Evolutionary conservation across 768 basidiomycete genomes (phyloP).

Genomic region (Saitozyma podzolica): DNA sequence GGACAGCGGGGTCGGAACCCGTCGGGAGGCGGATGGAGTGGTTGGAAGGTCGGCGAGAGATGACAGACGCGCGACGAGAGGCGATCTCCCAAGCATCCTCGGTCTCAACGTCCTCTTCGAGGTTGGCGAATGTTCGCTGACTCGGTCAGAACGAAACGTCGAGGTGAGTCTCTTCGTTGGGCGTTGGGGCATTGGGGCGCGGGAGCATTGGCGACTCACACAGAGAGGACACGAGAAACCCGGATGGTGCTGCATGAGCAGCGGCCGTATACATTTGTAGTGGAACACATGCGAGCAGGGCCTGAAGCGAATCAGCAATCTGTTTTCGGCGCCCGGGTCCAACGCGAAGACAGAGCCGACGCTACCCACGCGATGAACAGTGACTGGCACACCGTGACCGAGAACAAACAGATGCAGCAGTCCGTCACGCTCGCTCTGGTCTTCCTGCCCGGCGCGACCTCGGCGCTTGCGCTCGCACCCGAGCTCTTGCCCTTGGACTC

Average conservation of each 20-base stretch:
- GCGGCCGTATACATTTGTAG: slow-evolving; percentile 90
- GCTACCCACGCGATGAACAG: slow-evolving; percentile 76
- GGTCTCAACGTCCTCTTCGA: slow-evolving; percentile 91
- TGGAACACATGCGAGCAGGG: slow-evolving; percentile 85
- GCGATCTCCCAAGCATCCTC: slow-evolving; percentile 56
- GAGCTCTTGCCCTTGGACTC: slow-evolving; percentile 17
- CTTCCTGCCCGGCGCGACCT: slow-evolving; percentile 20
- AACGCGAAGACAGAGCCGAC: background rate
- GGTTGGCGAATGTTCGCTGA: slow-evolving; percentile 80
- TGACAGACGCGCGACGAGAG: slow-evolving; percentile 41
- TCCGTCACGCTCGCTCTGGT: slow-evolving; percentile 58
- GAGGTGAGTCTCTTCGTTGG: background rate
- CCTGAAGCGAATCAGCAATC: slow-evolving; percentile 20
- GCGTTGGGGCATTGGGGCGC: too few relatives aligned
- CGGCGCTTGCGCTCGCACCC: slow-evolving; percentile 14
- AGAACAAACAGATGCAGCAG: slow-evolving; percentile 91
- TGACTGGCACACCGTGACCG: slow-evolving; percentile 89
- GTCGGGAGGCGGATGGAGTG: slow-evolving; percentile 30
- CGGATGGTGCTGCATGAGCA: slow-evolving; percentile 83
- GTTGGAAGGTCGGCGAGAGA: slow-evolving; percentile 30
- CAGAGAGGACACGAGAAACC: slow-evolving; percentile 95
- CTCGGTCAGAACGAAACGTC: background rate
- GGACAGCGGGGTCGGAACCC: slow-evolving; percentile 1
- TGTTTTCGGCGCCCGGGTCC: background rate
- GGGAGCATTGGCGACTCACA: slow-evolving; percentile 30